Percentiles rank a stretch among this genome's conserved stretches.
phyloP scores from a whole-genome alignment of 140 eudicot species.

The Anethum foeniculum region DNA sequence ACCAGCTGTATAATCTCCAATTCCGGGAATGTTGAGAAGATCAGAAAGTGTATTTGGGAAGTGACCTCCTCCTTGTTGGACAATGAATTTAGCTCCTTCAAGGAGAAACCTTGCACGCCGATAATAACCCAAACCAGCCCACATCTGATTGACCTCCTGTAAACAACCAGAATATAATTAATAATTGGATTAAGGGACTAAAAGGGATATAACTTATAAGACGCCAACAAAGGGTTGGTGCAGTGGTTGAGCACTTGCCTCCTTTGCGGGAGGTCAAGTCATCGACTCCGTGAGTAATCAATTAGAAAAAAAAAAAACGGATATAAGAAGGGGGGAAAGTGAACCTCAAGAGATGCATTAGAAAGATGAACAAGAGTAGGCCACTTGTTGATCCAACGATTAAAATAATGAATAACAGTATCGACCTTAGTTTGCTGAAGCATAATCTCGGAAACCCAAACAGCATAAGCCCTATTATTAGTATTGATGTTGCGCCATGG shows the following conservation, averaged over 20 bases:
- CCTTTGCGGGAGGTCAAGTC: no score
- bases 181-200: no score
- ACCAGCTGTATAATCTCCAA: constrained; percentile 96
- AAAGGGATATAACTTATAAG: no score
- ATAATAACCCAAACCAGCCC: constrained; percentile 98
- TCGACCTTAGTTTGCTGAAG: constrained; percentile 94
- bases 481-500: constrained; percentile 71
- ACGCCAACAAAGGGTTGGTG: no score
- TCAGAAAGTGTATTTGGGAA: constrained; percentile 56
- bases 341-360: constrained; percentile 72
- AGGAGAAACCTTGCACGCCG: constrained; percentile 75
- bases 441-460: constrained; percentile 98
- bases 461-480: constrained; percentile 61
- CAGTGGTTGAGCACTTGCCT: no score
- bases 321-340: no score
- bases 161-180: background rate
- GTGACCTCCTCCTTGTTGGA: constrained; percentile 52
- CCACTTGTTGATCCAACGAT: constrained; percentile 91
- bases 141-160: constrained; percentile 94
- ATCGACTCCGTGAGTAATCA: no score
- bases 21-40: constrained; percentile 65
- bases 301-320: no score
- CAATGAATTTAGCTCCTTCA: constrained; percentile 89
- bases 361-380: constrained; percentile 76
- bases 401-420: constrained; percentile 65